Evolutionary conservation across 257 asterid genomes (phyloP), one percentile per base, ranked within the genome.

Genomic region (Solanum tacnaense): DNA sequence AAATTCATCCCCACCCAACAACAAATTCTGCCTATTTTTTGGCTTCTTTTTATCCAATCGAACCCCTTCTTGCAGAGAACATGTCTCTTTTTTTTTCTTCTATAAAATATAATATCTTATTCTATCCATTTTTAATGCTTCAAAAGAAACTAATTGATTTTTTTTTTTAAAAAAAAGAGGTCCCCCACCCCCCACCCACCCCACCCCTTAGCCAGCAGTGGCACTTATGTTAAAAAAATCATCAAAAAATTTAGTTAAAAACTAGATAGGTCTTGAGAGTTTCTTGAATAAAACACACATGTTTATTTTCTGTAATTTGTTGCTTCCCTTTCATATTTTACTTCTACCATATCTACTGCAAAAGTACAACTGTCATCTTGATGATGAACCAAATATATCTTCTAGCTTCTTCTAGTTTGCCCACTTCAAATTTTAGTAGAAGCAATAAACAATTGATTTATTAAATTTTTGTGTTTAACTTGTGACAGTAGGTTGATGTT

Each of bases 31-130:
- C 89, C 91, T 89, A 91, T 82, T 88, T 88, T 71, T 86, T 88
- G 94, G 94, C 93, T 93, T 92, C 95, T 92, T 94, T 92, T 93
- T 93, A 94, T 94, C 98, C 94, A 85, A 89, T 91, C 93, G 97
- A 94, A 93, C 98, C 91, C 91, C 94, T 94, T 93, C 86, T 91
- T 94, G 97, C 98, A 94, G 98, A 95, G 97, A 94, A 93, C 95
- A 91, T 93, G 98, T 92, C 93, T 85, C 96, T 92, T 95, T 95
- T n/a, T 89, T 78, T 49, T 18, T 52, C 90, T 32, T 3, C 2
- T 5, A 92, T 90, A 89, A 85, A 84, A 76, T 68, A 41, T 78
- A 81, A 16, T 84, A 89, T 88, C 89, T 60, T 85, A 89, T 88
- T 89, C 70, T 39, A 71, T 72, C 76, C 65, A 81, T 25, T 88